Base-by-base conservation (phyloP, 257 asterid genomes). In the Mitragyna speciosa region DNA sequence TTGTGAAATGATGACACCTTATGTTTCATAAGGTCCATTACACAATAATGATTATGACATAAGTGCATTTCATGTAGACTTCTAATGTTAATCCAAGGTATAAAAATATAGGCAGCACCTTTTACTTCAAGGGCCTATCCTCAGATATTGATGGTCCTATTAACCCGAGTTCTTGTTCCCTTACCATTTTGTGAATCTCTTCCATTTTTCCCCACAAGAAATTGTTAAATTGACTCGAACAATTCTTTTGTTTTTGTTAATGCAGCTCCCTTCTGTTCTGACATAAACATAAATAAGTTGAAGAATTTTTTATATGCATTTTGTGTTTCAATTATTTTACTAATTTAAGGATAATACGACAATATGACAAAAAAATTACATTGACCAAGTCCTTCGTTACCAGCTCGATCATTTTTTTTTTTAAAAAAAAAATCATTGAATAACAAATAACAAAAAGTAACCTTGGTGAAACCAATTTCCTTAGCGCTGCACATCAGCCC, bases 391-490 rank as follows among this genome's bases (percentile, higher is more conserved):
- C 75, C 24, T 36, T 7, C 20, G 19, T 41, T 39, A 63, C 73
- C 79, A 63, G 75, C 75, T 63, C 43, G 68, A 26, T 72, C 76
- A 47, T 31, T n/a, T n/a, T n/a, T n/a, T n/a, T n/a, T n/a, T n/a
- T n/a, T n/a, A n/a, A n/a, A n/a, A n/a, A n/a, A n/a, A n/a, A n/a
- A n/a, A n/a, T n/a, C n/a, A n/a, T n/a, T n/a, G n/a, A n/a, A n/a
- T n/a, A 22, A 7, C 3, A 12, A 73, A 17, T 12, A 54, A 16
- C 17, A 10, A 63, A 59, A 72, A 73, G 6, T 5, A 56, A 85
- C 88, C 86, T 85, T 85, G 77, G 79, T 85, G 88, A 85, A 85
- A 20, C 86, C 86, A 59, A 85, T 82, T 77, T 84, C 81, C 83
- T 81, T 84, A 6, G 85, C 85, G 70, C 78, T 81, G 73, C 86